Evolutionary conservation across 257 asterid species (phyloP).

Genomic region (Ilex aquifolium): DNA sequence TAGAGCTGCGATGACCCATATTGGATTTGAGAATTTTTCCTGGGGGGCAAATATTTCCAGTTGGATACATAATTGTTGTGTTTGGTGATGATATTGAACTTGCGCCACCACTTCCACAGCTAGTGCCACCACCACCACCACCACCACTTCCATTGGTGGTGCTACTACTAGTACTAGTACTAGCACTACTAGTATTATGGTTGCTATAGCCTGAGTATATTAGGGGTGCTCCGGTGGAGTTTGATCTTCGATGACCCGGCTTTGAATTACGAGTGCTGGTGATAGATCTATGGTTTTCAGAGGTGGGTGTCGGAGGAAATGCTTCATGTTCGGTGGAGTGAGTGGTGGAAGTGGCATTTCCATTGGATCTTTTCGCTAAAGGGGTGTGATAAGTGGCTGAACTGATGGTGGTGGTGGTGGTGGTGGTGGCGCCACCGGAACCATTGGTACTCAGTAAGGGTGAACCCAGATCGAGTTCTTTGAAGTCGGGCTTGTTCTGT

Average conservation of each 20-base stretch:
- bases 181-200: background rate
- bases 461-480: slow-evolving; percentile 1
- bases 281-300: background rate
- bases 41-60: background rate
- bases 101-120: background rate
- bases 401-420: background rate
- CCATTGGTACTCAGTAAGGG: background rate
- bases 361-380: background rate
- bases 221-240: background rate
- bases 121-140: background rate
- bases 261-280: background rate
- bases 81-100: background rate
- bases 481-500: background rate
- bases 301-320: background rate
- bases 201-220: background rate
- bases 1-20: background rate
- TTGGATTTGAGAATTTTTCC: slow-evolving; percentile 1
- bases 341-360: background rate
- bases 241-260: slow-evolving; percentile 3
- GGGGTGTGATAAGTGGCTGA: background rate
- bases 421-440: background rate
- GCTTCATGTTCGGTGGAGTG: background rate
- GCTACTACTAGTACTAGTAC: background rate
- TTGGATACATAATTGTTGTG: background rate
- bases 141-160: background rate